Evolutionary conservation across 371 early-diverging fungal genomes (phyloP), one percentile per base, ranked within the genome.

Genomic region (Rhizopus sp.): DNA sequence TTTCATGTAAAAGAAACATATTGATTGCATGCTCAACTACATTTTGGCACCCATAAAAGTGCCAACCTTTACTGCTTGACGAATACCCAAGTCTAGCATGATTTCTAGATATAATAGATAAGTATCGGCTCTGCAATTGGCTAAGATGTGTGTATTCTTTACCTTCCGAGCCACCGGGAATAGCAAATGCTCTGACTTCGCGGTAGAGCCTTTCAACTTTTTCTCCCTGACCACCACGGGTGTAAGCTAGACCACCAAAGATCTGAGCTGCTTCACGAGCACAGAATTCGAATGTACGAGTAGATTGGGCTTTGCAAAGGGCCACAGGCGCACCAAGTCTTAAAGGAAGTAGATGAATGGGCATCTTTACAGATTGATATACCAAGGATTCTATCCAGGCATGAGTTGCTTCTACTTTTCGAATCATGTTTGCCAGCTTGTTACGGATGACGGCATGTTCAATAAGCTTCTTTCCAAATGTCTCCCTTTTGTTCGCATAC

Each of bases 401-500:
- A 67, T 87, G 86, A 1, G 85, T 85, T 10, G 88, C 83, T 64
- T 89, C 89, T 30, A 89, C 85, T 68, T 83, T 73, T 49, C 84
- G 68, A n/a, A 72, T 69, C 94, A 92, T 93, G 34, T 84, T 76
- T 4, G 82, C 84, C 46, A 84, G 66, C 61, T 87, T 87, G 70
- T 84, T 78, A 17, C 87, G 84, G 60, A 87, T 82, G 12, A 87
- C 87, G 16, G 83, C 81, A 62, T 87, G 87, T 42, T 85, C 81
- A 35, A 87, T 78, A 9, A 93, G 75, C 61, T 78, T 81, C 75
- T 88, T 88, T 50, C 91, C 91, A 70, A 93, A 93, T 3, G 93
- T 92, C 69, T 84, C 81, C 55, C 94, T 83, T 74, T 91, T 90
- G 71, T 88, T 80, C 23, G 92, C 90, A 62, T 90, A 92, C 76